Base-by-base conservation (phyloP, 2,329 filamentous ascomycete species). In the Aspergillus sp. region DNA sequence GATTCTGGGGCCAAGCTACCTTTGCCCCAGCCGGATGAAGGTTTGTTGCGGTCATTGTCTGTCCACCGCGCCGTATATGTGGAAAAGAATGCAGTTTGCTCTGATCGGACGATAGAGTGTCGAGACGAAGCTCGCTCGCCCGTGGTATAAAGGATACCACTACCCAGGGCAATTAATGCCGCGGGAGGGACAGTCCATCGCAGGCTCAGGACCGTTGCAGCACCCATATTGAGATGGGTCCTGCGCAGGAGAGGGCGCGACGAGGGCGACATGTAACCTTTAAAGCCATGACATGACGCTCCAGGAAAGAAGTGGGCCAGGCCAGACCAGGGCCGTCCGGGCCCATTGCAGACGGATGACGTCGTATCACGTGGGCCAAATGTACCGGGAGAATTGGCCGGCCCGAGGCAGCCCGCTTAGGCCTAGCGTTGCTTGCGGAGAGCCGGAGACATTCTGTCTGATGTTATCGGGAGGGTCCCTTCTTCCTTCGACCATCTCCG, bases 151-250 rank as follows among this genome's bases (percentile, higher is more conserved):
- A 67, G 60, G 10, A 68, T 60, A 49, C 63, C 66, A 59, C 71
- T 69, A 18, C 63, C 62, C 39, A 71, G 57, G 52, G 72, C 67
- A 31, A 71, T 65, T 32, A 75, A 63, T 42, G 70, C 69, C 51
- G 69, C 72, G 24, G 75, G 71, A 53, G 74, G 71, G 50, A 74
- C 67, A 47, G 73, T 71, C 75, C 75, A 77, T 55, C 69, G 70
- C 54, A 76, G 59, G 54, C 70, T 68, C 54, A 71, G 65, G 55
- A 68, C 62, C 63, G 67, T 72, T 54, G 71, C 66, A 65, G 69
- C 69, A 62, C 70, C 71, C 75, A 78, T 77, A 63, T 63, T 71
- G 49, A 60, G 50, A 50, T 59, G 66, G 64, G 64, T 54, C 65
- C 62, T 52, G 63, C 65, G 63, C 58, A 68, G 56, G 56, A 59